phyloP scores from a whole-genome alignment of 2,329 filamentous ascomycete genomes.

The Ascochyta viciae-villosae region DNA sequence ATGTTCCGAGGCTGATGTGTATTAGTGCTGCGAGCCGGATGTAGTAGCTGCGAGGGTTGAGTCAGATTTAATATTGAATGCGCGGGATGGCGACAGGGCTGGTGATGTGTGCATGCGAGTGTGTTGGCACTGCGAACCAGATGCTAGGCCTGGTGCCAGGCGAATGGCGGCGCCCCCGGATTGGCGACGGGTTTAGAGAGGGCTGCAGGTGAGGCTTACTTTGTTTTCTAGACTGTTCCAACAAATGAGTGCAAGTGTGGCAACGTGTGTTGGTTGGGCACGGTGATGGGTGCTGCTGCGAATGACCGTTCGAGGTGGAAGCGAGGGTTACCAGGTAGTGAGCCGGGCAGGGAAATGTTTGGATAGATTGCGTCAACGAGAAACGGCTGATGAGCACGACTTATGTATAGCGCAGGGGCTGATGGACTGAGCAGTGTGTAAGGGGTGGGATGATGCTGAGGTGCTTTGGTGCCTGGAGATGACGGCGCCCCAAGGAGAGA shows the following conservation, averaged over 20 bases:
- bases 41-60: slow-evolving; percentile 38
- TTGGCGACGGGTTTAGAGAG: slow-evolving; percentile 29
- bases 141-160: slow-evolving; percentile 23
- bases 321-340: slow-evolving; percentile 11
- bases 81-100: slow-evolving; percentile 33
- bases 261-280: slow-evolving; percentile 15
- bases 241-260: background rate
- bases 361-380: slow-evolving; percentile 11
- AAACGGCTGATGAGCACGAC: slow-evolving; percentile 2
- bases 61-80: slow-evolving; percentile 47
- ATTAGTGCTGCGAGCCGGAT: slow-evolving; percentile 26
- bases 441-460: slow-evolving; percentile 14
- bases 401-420: slow-evolving; percentile 11
- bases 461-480: slow-evolving; percentile 15
- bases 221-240: slow-evolving; percentile 29
- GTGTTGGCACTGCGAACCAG: slow-evolving; percentile 37
- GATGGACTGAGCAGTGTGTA: slow-evolving; percentile 8
- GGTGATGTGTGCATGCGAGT: slow-evolving; percentile 28
- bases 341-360: slow-evolving; percentile 1
- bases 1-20: slow-evolving; percentile 32
- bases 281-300: slow-evolving; percentile 24
- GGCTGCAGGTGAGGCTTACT: slow-evolving; percentile 44
- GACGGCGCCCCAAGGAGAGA: slow-evolving; percentile 26
- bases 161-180: slow-evolving; percentile 32
- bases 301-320: slow-evolving; percentile 11